A percentile compares a stretch with the other conserved stretches of the same genome.
Evolutionary conservation across 257 asterid species (phyloP).

Genomic region (Oldenlandia corymbosa): DNA sequence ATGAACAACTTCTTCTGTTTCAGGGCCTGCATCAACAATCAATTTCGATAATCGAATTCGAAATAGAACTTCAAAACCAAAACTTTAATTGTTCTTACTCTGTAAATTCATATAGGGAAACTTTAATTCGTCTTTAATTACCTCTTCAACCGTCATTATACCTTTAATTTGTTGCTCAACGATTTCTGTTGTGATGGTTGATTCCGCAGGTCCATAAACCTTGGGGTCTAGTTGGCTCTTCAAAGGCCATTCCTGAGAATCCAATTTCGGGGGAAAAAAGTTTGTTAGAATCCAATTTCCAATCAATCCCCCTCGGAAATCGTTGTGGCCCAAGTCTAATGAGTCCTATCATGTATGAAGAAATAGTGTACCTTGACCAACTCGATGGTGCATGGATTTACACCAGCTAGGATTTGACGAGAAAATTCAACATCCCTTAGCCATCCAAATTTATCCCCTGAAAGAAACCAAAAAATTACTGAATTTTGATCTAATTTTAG

Average conservation of each 20-base stretch:
- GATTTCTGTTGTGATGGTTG: conserved; percentile 49
- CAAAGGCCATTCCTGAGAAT: conserved; percentile 66
- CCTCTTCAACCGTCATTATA: conserved; percentile 55
- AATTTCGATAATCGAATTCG: neutral
- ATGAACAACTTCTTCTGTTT: conserved; percentile 58
- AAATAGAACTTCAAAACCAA: neutral
- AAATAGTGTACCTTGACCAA: neutral
- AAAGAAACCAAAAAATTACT: too few relatives aligned
- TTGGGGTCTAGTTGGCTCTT: conserved; percentile 65
- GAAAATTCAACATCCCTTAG: neutral
- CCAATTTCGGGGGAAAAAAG: too few relatives aligned
- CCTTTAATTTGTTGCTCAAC: conserved; percentile 47
- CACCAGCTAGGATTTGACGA: conserved; percentile 6
- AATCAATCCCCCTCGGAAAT: too few relatives aligned
- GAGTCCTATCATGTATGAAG: too few relatives aligned
- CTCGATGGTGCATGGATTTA: conserved; percentile 8
- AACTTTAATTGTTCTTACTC: too few relatives aligned
- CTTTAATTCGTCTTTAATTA: too few relatives aligned
- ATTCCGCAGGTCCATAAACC: conserved; percentile 71
- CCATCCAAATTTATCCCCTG: conserved; percentile 8
- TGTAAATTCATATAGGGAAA: too few relatives aligned
- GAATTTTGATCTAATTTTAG: too few relatives aligned
- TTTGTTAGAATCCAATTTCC: too few relatives aligned
- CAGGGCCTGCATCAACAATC: conserved; percentile 41
- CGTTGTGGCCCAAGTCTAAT: too few relatives aligned